Conservation (phyloP, 2,329 filamentous ascomycete genomes). For the Sporothrix mexicana region DNA sequence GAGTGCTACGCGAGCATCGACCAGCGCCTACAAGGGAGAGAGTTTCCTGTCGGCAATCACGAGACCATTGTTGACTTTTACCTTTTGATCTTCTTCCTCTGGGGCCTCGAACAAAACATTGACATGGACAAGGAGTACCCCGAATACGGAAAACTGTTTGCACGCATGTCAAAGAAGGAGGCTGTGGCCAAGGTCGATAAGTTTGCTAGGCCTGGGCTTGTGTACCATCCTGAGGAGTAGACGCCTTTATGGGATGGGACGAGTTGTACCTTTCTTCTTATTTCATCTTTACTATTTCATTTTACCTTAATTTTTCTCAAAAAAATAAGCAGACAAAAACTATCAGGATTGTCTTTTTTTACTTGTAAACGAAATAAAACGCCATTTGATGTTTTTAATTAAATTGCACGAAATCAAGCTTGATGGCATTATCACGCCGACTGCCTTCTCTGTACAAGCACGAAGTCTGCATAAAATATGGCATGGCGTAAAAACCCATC, state of each 20-base stretch:
- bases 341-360: too few relatives aligned
- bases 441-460: background rate
- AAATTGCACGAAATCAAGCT: too few relatives aligned
- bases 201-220: background rate
- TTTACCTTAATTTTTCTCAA: background rate
- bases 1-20: conserved; percentile 1
- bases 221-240: background rate
- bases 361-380: background rate
- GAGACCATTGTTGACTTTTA: conserved; percentile 13
- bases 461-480: background rate
- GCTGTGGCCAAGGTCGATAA: conserved; percentile 5
- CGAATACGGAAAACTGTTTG: background rate
- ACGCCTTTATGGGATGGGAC: background rate
- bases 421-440: too few relatives aligned
- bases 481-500: background rate
- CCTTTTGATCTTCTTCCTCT: background rate
- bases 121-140: conserved; percentile 3
- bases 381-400: too few relatives aligned
- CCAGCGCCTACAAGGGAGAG: background rate
- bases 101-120: conserved; percentile 10
- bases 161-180: conserved; percentile 2
- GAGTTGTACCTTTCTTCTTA: background rate
- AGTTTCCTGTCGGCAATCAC: background rate
- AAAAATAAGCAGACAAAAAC: too few relatives aligned
- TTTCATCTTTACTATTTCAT: too few relatives aligned